Base-by-base conservation (phyloP, 2,329 filamentous ascomycete genomes). In the Aspergillus luchuensis region DNA sequence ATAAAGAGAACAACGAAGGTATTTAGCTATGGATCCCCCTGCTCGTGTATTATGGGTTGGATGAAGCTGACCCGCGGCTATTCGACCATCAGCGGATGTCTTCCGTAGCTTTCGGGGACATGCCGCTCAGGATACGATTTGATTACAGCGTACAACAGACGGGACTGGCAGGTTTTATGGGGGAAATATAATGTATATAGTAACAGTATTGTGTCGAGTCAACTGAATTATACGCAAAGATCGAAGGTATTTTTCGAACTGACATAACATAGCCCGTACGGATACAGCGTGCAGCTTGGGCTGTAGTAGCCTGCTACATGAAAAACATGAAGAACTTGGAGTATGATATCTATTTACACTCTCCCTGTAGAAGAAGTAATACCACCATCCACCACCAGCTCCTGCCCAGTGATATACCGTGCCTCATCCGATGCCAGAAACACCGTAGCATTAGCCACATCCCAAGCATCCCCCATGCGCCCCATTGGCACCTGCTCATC, bases 341-440 rank as follows among this genome's bases (percentile, higher is more conserved):
- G 8, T 4, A 41, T 41, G 7, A 1, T 19, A 45, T 21, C 1
- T 21, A 13, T 13, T 45, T 39, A 61, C 13, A 57, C 53, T 11
- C 53, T 28, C 23, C 59, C 62, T 1, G 66, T 74, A 19, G 68
- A 73, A 7, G 61, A 62, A 5, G 71, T 73, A 21, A 77, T 70
- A 1, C 68, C 73, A 6, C 76, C 75, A 67, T 78, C 75, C 15
- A 78, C 71, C 1, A 77, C 70, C 5, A 78, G 47, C 56, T 74
- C 67, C 53, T 74, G 71, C 0, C 74, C 74, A 7, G 72, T 76
- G n/a, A 77, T 70, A 61, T 76, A 77, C 8, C 60, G 60, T 0
- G 73, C 68, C 25, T 70, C 68, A 30, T 72, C 67, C 21, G 64
- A 68, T 0, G 62, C 68, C 5, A 78, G 63, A 56, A 76, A 78